A percentile compares a stretch with the other conserved stretches of the same genome.
Evolutionary conservation across 2,329 filamentous ascomycete species (phyloP).

Genomic region (Penicillium sp.): DNA sequence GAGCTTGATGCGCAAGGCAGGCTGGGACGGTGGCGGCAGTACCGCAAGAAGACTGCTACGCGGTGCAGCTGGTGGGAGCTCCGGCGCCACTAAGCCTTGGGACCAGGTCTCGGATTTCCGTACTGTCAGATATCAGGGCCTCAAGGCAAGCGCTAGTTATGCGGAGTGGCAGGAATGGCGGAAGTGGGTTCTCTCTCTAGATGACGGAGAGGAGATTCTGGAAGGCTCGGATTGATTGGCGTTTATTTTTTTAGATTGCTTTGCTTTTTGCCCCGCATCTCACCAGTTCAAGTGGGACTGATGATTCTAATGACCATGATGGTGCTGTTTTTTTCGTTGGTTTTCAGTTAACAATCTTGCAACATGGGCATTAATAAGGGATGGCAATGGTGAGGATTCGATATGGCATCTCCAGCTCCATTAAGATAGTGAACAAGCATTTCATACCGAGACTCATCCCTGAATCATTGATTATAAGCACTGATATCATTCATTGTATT

Average conservation of each 20-base stretch:
- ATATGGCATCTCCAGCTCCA: not conserved
- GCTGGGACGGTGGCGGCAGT: conserved; percentile 64
- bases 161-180: conserved; percentile 76
- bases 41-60: conserved; percentile 39
- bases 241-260: not conserved
- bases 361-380: not conserved
- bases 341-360: not conserved
- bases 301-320: conserved; percentile 12
- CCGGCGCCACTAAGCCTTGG: conserved; percentile 55
- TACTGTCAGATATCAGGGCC: conserved; percentile 82
- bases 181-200: conserved; percentile 59
- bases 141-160: conserved; percentile 69
- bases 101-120: conserved; percentile 69
- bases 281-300: not conserved
- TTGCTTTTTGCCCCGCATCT: not conserved
- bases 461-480: not conserved
- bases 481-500: not conserved
- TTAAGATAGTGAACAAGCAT: not conserved
- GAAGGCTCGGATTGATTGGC: conserved; percentile 6
- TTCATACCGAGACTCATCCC: not conserved
- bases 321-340: not conserved
- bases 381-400: not conserved
- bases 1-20: conserved; percentile 90
- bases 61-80: conserved; percentile 34
- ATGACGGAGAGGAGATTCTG: conserved; percentile 29